Conservation (phyloP, 1,284 basidiomycete genomes). For the Xanthoconium separans region DNA sequence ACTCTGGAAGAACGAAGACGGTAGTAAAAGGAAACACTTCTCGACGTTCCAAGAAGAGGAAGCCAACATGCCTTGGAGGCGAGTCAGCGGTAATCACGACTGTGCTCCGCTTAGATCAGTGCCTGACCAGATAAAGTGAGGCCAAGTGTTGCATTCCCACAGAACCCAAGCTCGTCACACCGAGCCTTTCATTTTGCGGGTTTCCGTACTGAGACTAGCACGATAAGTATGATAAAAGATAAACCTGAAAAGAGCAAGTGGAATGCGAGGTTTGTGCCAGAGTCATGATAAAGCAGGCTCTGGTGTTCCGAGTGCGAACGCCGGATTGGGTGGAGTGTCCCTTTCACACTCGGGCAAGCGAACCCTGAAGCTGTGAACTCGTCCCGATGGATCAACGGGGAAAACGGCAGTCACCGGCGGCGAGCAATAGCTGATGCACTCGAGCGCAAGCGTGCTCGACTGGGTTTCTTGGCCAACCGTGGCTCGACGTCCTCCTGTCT, state of each 20-base stretch:
- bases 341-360: slow-evolving; percentile 10
- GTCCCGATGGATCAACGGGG: slow-evolving; percentile 10
- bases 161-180: slow-evolving; percentile 10
- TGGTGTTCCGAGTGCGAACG: neutral
- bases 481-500: slow-evolving; percentile 26
- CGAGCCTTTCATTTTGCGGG: slow-evolving; percentile 27
- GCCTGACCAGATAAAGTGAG: slow-evolving; percentile 31
- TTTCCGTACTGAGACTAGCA: slow-evolving; percentile 13
- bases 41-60: slow-evolving; percentile 13
- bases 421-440: slow-evolving; percentile 19
- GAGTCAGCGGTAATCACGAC: slow-evolving; percentile 29
- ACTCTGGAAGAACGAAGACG: slow-evolving; percentile 14
- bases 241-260: slow-evolving; percentile 5
- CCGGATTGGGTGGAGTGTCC: neutral
- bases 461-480: slow-evolving; percentile 30
- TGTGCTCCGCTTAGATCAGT: slow-evolving; percentile 28
- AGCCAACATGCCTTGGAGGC: slow-evolving; percentile 23
- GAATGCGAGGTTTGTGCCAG: slow-evolving; percentile 7
- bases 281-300: neutral
- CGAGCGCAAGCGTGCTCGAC: slow-evolving; percentile 27
- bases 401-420: slow-evolving; percentile 26
- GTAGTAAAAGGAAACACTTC: slow-evolving; percentile 6
- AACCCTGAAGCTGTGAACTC: slow-evolving; percentile 23
- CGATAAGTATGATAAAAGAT: slow-evolving; percentile 23
- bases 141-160: slow-evolving; percentile 23